Evolutionary conservation across 2,329 filamentous ascomycete species (phyloP), one percentile per base, ranked within the genome.

Genomic region (Tothia fuscella): DNA sequence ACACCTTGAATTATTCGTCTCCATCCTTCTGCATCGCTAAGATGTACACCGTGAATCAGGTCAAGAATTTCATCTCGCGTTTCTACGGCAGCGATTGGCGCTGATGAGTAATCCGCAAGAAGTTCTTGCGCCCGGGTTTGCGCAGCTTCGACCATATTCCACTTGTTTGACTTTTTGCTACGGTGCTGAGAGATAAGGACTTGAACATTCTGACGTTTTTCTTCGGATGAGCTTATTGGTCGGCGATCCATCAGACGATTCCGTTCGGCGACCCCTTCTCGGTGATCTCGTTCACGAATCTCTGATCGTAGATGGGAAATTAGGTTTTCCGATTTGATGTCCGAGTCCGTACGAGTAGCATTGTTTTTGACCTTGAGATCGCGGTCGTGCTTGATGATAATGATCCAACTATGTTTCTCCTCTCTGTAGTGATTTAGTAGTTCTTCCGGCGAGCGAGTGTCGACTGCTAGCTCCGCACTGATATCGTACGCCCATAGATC

Each of bases 151-250:
- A 95, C 79, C 38, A 96, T 86, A 21, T 80, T 80, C 54, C 79
- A 78, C 41, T 89, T 78, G 61, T 94, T 95, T 48, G 82, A 83
- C 65, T 95, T 96, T 62, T 94, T 95, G 59, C 80, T 86, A 52
- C 80, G 78, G 38, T 86, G 88, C 44, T 84, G 80, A 1, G 83
- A 77, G 5, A 87, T 73, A 3, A 95, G 71, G n/a, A 96, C 80
- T 46, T 82, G 80, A 34, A 96, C 87, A 43, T 89, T 82, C 50
- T 53, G 50, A 39, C 65, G 59, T 19, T 45, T 38, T 19, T 56
- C 41, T 35, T 43, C 50, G 31, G 28, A 46, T 40, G 47, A 13
- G 38, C 46, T 14, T 33, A 33, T 19, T 9, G 25, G 35, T 52
- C 53, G 48, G 53, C 58, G 54, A 60, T 48, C 45, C 13, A 51